A percentile compares a stretch with the other conserved stretches of the same genome.
Conservation (phyloP, 305 asterid species). For the Fraxinus xanthoxyloides region DNA sequence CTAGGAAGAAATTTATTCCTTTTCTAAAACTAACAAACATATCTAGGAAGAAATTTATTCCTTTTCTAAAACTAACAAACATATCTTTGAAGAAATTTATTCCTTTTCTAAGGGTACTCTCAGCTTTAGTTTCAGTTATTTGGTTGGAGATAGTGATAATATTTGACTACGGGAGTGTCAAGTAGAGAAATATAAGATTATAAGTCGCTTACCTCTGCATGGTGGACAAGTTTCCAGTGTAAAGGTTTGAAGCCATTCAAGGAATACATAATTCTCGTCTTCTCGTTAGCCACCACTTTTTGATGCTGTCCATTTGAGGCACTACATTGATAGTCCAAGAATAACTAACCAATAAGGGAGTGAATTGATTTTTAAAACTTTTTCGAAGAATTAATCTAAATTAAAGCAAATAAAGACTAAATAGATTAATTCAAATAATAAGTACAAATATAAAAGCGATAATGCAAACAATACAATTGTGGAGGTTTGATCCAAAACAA, state of each 20-base stretch:
- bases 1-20: too few relatives aligned
- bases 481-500: too few relatives aligned
- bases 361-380: too few relatives aligned
- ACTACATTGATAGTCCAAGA: neutral
- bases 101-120: neutral
- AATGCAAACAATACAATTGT: too few relatives aligned
- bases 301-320: neutral
- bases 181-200: neutral
- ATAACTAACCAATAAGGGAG: too few relatives aligned
- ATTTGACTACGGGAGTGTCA: neutral
- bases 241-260: neutral
- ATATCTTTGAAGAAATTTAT: neutral
- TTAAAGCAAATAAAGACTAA: too few relatives aligned
- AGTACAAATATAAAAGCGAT: too few relatives aligned
- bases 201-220: neutral
- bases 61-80: neutral
- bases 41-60: neutral
- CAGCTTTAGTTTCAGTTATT: neutral
- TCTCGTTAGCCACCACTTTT: neutral
- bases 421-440: too few relatives aligned
- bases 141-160: neutral
- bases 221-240: neutral
- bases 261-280: neutral
- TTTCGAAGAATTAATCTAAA: too few relatives aligned
- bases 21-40: neutral